Percentiles rank a stretch among this genome's conserved stretches.
Conservation (phyloP, 306 rosid species). For the Ammopiptanthus mongolicus region DNA sequence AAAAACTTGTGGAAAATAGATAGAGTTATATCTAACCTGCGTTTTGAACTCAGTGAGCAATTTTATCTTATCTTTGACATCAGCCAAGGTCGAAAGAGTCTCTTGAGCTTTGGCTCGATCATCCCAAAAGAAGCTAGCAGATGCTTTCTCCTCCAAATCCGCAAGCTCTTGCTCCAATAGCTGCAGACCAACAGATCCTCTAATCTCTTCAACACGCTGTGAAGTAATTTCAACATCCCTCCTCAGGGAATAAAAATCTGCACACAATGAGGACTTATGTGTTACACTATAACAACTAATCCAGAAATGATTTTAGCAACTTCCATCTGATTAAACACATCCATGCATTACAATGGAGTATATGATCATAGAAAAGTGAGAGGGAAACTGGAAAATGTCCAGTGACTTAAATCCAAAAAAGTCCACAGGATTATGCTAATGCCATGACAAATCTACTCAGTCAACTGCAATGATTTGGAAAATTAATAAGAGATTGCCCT, state of each 20-base stretch:
- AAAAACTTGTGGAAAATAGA: neutral
- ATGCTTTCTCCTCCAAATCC: slow-evolving; percentile 70
- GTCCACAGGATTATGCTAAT: neutral
- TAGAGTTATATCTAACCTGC: slow-evolving; percentile 48
- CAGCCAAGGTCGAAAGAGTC: slow-evolving; percentile 63
- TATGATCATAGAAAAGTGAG: neutral
- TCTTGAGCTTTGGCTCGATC: slow-evolving; percentile 76
- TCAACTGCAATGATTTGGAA: neutral
- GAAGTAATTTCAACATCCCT: slow-evolving; percentile 62
- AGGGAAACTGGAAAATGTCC: neutral
- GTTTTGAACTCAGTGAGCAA: slow-evolving; percentile 65
- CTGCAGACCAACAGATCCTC: slow-evolving; percentile 61
- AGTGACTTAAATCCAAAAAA: slow-evolving; percentile 1
- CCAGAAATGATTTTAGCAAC: neutral
- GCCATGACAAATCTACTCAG: neutral
- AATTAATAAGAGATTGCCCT: neutral
- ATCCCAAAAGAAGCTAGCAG: slow-evolving; percentile 76
- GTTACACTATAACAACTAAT: slow-evolving; percentile 13
- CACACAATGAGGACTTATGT: neutral
- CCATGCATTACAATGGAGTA: neutral
- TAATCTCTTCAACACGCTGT: slow-evolving; percentile 69
- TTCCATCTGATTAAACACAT: neutral
- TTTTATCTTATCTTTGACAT: slow-evolving; percentile 76
- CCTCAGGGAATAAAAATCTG: slow-evolving; percentile 86
- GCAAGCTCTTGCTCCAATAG: slow-evolving; percentile 59